Conservation (phyloP, 2,329 filamentous ascomycete genomes). For the Cladosporium austrohemisphaericum region DNA sequence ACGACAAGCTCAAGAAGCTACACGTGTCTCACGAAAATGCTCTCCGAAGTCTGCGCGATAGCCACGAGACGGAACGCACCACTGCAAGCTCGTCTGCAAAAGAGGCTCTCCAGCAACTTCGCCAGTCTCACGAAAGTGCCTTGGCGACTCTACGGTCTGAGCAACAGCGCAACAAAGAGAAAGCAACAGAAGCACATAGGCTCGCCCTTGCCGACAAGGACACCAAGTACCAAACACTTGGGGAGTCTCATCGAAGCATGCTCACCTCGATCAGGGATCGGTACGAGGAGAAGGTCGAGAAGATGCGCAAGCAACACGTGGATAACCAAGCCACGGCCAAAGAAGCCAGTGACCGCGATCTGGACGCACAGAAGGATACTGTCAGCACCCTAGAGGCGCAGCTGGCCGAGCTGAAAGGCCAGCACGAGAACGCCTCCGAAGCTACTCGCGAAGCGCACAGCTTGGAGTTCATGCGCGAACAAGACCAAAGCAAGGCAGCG, state of each 20-base stretch:
- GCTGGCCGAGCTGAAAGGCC: slow-evolving; percentile 1
- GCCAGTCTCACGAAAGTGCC: background rate
- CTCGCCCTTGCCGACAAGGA: background rate
- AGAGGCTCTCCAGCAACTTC: background rate
- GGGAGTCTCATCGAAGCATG: slow-evolving; percentile 5
- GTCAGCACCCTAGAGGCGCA: background rate
- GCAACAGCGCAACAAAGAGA: background rate
- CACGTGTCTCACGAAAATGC: no score
- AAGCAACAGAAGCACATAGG: background rate
- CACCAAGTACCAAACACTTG: background rate
- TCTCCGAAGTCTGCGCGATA: background rate
- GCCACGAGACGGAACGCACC: background rate
- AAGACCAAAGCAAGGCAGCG: background rate
- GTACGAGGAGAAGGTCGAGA: slow-evolving; percentile 8
- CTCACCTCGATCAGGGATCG: slow-evolving; percentile 1
- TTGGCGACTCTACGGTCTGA: background rate
- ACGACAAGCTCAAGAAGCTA: no score
- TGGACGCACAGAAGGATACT: background rate
- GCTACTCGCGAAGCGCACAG: background rate
- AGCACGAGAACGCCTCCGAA: background rate
- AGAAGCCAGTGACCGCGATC: background rate
- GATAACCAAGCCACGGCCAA: background rate
- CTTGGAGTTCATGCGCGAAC: background rate
- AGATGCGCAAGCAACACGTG: slow-evolving; percentile 6
- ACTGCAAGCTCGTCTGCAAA: background rate